Evolutionary conservation across 352 stramenopile species (phyloP).

Genomic region (Globisporangium emineosum): DNA sequence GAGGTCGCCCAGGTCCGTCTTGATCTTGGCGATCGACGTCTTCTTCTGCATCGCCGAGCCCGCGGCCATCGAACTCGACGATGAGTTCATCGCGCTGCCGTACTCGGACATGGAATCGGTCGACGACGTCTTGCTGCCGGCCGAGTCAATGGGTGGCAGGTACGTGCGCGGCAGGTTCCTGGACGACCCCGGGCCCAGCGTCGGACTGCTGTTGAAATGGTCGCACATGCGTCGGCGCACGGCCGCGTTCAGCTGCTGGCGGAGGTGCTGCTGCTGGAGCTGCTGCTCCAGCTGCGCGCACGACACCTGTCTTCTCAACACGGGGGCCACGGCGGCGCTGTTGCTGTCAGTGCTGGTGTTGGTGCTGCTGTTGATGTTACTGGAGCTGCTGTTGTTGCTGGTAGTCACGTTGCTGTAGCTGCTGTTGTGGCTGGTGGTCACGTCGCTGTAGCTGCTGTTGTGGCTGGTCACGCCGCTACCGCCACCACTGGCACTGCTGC

Average conservation of each 20-base stretch:
- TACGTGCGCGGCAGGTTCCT: slow-evolving; percentile 15
- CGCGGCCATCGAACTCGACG: background rate
- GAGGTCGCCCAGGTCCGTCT: slow-evolving; percentile 76
- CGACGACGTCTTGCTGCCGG: slow-evolving; percentile 22
- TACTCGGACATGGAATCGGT: slow-evolving; percentile 18
- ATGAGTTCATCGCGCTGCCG: slow-evolving; percentile 1
- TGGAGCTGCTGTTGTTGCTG: background rate
- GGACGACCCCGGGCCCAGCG: background rate
- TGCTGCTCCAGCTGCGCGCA: slow-evolving; percentile 1
- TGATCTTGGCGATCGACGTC: slow-evolving; percentile 58
- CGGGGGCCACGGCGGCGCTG: background rate
- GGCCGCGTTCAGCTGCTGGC: background rate
- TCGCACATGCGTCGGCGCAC: slow-evolving; percentile 22
- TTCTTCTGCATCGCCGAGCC: slow-evolving; percentile 42
- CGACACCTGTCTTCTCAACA: background rate
- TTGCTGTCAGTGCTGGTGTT: background rate
- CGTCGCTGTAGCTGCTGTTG: background rate
- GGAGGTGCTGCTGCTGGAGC: background rate
- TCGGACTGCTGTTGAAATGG: slow-evolving; percentile 13
- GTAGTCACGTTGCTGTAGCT: background rate
- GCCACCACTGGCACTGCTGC: background rate
- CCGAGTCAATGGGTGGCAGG: slow-evolving; percentile 18
- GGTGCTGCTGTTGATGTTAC: background rate
- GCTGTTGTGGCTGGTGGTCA: background rate
- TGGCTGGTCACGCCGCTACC: background rate